Percentiles rank a stretch among this genome's conserved stretches.
These are phyloP conservation scores for Tephrocybe sp. DNA, from an alignment of 768 basidiomycete genomes.

Conservation along the genomic window DNA sequence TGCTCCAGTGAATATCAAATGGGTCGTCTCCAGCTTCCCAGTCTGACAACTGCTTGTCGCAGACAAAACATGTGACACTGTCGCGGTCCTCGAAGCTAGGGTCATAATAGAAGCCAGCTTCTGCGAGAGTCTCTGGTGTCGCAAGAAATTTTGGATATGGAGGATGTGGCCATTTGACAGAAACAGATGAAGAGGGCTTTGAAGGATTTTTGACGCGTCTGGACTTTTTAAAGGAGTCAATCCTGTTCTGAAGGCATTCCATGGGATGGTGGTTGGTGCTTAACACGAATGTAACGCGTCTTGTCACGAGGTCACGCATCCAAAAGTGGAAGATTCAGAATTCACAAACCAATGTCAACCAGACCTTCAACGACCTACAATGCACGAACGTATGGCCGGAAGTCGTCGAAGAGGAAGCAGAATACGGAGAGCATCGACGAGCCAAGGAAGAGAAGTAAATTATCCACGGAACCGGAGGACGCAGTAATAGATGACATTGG, in stretches of 20 bases:
- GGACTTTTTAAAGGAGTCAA: conserved; percentile 67
- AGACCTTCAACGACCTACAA: conserved; percentile 19
- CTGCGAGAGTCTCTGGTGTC: conserved; percentile 72
- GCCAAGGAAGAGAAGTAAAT: conserved; percentile 25
- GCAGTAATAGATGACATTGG: conserved; percentile 8
- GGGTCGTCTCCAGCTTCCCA: conserved; percentile 90
- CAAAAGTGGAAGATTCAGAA: neutral
- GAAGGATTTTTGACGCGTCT: conserved; percentile 57
- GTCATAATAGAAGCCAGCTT: conserved; percentile 87
- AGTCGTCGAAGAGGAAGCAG: conserved; percentile 24
- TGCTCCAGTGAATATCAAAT: conserved; percentile 74
- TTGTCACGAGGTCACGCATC: conserved; percentile 16
- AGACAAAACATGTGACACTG: conserved; percentile 81
- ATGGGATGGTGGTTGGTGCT: conserved; percentile 28
- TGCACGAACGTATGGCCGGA: conserved; percentile 35
- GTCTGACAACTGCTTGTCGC: conserved; percentile 75
- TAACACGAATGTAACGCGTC: conserved; percentile 36
- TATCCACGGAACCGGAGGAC: conserved; percentile 15
- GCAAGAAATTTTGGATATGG: conserved; percentile 48
- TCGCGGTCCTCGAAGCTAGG: conserved; percentile 68
- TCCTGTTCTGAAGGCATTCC: conserved; percentile 54
- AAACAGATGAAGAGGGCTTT: conserved; percentile 43
- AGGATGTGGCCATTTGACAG: conserved; percentile 81
- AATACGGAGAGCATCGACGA: neutral
- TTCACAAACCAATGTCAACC: conserved; percentile 9